A percentile compares a stretch with the other conserved stretches of the same genome.
These are phyloP conservation scores for Puccinia hordei DNA, from an alignment of 1,284 basidiomycete genomes.

Conservation along the genomic window DNA sequence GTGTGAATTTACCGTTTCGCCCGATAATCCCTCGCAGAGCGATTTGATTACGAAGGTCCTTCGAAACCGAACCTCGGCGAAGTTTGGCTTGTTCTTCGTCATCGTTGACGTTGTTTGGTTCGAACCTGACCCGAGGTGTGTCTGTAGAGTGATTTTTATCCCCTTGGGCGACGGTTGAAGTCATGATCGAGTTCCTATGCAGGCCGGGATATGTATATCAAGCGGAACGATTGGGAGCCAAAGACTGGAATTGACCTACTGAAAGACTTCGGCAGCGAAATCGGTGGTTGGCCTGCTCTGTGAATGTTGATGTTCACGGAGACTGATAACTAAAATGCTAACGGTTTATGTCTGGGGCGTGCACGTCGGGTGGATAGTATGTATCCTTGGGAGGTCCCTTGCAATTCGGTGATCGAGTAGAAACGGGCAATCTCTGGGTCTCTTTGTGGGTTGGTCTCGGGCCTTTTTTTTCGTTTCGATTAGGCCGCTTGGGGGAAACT, in stretches of 20 bases:
- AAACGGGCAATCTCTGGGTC: no score
- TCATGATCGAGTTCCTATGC: conserved; percentile 11
- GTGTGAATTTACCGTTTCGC: conserved; percentile 29
- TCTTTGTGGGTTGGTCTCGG: no score
- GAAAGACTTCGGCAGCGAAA: neutral
- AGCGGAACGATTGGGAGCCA: neutral
- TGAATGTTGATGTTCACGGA: no score
- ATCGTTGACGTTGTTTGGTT: neutral
- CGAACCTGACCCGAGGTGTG: conserved; percentile 29
- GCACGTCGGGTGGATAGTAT: neutral
- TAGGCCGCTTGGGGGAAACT: neutral
- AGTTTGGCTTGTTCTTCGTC: conserved; percentile 38
- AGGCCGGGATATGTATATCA: neutral
- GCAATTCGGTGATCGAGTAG: neutral
- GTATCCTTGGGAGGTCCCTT: neutral
- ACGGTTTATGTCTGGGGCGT: neutral
- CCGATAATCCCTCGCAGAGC: conserved; percentile 45
- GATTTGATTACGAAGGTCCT: conserved; percentile 43
- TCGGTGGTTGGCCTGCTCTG: no score
- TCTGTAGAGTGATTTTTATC: neutral
- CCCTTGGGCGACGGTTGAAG: neutral
- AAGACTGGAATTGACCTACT: neutral
- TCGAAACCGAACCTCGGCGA: conserved; percentile 39
- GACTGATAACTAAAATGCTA: neutral
- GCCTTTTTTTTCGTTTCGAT: no score